Percentiles rank a stretch among this genome's conserved stretches.
Evolutionary conservation across 169 alveolate species (phyloP).

Genomic region (Perkinsus chesapeaki): DNA sequence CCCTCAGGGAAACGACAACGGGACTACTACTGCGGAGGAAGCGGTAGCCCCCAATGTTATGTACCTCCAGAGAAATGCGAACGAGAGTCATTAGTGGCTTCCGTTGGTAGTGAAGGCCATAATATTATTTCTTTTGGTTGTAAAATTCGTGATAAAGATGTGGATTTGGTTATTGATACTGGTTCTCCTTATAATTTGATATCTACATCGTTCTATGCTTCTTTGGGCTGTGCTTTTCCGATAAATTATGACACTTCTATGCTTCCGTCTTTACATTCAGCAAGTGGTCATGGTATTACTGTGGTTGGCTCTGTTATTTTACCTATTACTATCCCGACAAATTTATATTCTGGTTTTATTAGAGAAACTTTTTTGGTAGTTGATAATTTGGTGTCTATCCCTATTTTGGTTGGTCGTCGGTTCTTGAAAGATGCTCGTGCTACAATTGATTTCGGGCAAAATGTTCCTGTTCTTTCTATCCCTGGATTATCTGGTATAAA

Average conservation of each 20-base stretch:
- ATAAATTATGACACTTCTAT: neutral
- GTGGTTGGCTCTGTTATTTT: neutral
- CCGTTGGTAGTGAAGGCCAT: neutral
- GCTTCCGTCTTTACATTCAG: neutral
- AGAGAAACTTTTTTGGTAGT: neutral
- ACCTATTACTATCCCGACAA: neutral
- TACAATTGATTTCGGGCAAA: neutral
- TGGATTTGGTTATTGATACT: neutral
- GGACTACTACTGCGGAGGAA: neutral
- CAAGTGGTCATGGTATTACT: neutral
- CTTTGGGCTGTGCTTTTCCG: neutral
- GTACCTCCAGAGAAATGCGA: neutral
- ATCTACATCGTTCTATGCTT: neutral
- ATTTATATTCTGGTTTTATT: neutral
- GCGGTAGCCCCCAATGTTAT: neutral
- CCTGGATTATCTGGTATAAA: neutral
- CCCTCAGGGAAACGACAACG: neutral
- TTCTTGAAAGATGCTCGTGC: neutral
- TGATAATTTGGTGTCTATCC: neutral
- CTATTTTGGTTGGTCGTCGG: neutral
- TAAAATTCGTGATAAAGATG: neutral
- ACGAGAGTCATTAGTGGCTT: neutral
- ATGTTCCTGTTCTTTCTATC: neutral
- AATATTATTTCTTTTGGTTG: neutral
- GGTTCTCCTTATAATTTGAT: neutral